Evolutionary conservation across 1,284 basidiomycete species (phyloP), one percentile per base, ranked within the genome.

Genomic region (Fomitiporia mediterranea): DNA sequence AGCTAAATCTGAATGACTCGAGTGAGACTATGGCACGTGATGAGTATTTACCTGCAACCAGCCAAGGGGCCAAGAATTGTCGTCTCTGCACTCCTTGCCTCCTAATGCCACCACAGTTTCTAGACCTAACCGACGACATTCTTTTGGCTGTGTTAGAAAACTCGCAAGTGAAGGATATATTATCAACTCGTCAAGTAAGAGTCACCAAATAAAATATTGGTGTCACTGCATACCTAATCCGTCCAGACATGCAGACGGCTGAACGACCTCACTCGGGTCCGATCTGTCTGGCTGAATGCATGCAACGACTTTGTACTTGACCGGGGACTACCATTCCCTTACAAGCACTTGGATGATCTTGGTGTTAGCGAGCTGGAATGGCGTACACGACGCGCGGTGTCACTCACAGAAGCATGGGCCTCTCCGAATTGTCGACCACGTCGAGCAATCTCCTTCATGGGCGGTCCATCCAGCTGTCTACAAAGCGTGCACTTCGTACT

Each of bases 231-330:
- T 50, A 43, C 42, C 50, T 39, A 30, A 11, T 27, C 21, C 51
- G 7, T 30, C 37, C 55, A 85, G 83, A 78, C 74, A 43, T 84
- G 76, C 60, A 75, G 67, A 58, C 70, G 72, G n/a, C 62, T 84
- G 25, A 63, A 66, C 49, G 57, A 63, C 3, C 58, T 83, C 8
- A 77, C 79, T 0, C 67, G 64, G 8, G 67, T 77, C 19, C 75
- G 73, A 38, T 72, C 76, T 47, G 74, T 84, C 21, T 86, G 83
- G 83, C 72, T 72, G n/a, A 74, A 74, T 37, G 76, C 75, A 17
- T 79, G 75, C 62, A 62, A 63, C 17, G 65, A 58, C 39, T 70
- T 79, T 43, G 71, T 84, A 32, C 63, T 80, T 2, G 54, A 60
- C 9, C 63, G 68, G 25, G 75, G 76, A 0, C 75, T 74, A 51